Evolutionary conservation across 495 filamentous ascomycete species (phyloP).

Genomic region (Cryomyces antarcticus): DNA sequence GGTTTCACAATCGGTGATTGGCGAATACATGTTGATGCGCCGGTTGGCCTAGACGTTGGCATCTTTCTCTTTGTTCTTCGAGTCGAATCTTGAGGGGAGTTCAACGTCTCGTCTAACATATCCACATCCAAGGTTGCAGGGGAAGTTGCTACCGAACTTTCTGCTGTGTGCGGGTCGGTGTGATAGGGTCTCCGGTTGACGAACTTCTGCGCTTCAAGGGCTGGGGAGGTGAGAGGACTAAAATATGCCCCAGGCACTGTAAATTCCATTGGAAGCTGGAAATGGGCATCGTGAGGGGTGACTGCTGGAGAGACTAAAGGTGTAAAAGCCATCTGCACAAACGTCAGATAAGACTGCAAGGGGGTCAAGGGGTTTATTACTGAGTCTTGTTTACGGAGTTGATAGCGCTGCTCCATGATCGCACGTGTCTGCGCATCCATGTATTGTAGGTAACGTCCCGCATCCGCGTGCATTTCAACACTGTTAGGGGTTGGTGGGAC

Average conservation of each 20-base stretch:
- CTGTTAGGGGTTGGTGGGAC: constrained; percentile 90
- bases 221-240: constrained; percentile 82
- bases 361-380: constrained; percentile 22
- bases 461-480: constrained; percentile 61
- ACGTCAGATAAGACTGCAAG: neutral
- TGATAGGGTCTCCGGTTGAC: constrained; percentile 2
- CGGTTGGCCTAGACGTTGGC: constrained; percentile 16
- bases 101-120: constrained; percentile 8
- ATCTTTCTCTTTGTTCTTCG: constrained; percentile 10
- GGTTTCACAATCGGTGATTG: constrained; percentile 80
- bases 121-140: constrained; percentile 16
- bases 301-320: constrained; percentile 89
- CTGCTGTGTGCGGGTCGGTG: constrained; percentile 6
- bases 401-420: constrained; percentile 48
- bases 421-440: constrained; percentile 41
- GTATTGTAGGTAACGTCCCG: constrained; percentile 34
- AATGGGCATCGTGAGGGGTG: constrained; percentile 72
- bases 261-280: constrained; percentile 57
- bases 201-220: constrained; percentile 60
- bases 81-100: constrained; percentile 6
- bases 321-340: constrained; percentile 61
- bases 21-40: constrained; percentile 1
- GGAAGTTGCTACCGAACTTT: constrained; percentile 15
- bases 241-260: constrained; percentile 77
- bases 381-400: constrained; percentile 61